These are phyloP conservation scores for Nasturtium officinale DNA, from an alignment of 345 rosid genomes.

Conservation along the genomic window DNA sequence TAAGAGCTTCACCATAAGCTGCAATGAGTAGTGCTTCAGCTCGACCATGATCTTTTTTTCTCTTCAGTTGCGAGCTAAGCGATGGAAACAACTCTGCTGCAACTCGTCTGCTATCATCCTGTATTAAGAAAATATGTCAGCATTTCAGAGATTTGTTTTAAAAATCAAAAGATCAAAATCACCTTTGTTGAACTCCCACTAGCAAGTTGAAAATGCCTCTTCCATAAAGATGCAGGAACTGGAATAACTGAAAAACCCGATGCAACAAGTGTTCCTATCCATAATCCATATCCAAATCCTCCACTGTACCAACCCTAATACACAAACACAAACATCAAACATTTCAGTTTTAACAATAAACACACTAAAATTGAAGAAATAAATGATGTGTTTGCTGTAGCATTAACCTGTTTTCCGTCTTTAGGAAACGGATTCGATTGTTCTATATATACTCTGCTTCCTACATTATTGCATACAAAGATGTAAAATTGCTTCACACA, in stretches of 20 bases:
- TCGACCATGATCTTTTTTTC: constrained; percentile 93
- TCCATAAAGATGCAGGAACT: constrained; percentile 73
- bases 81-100: constrained; percentile 78
- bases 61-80: constrained; percentile 56
- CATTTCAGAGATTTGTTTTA: not conserved
- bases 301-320: constrained; percentile 92
- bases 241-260: constrained; percentile 88
- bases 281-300: constrained; percentile 88
- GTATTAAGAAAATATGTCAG: constrained; percentile 11
- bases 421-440: constrained; percentile 74
- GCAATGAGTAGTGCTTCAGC: constrained; percentile 92
- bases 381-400: not conserved
- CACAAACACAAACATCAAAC: not conserved
- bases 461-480: constrained; percentile 39
- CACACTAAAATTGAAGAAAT: not conserved
- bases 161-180: constrained; percentile 19
- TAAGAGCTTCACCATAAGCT: constrained; percentile 68
- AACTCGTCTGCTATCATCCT: constrained; percentile 87
- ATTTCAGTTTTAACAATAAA: not conserved
- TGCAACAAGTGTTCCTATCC: constrained; percentile 88
- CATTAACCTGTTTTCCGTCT: constrained; percentile 75
- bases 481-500: not conserved
- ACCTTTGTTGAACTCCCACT: constrained; percentile 63
- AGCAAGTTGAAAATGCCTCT: constrained; percentile 62
- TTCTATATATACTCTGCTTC: constrained; percentile 69